Base-by-base conservation (phyloP, 176 grass and related monocot species). In the Phoenix dactylifera region DNA sequence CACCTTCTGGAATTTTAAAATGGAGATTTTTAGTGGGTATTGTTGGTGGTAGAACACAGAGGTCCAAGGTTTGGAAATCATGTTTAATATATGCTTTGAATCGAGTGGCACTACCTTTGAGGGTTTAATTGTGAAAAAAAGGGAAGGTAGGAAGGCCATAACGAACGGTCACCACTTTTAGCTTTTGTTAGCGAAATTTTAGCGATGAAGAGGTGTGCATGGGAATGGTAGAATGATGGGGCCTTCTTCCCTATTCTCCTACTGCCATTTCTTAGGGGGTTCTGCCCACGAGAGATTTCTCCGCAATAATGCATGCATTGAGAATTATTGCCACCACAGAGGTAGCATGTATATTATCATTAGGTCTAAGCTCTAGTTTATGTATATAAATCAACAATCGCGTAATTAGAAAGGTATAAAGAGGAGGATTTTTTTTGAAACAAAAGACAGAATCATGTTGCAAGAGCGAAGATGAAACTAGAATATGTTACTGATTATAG, bases 61-160 rank as follows among this genome's bases (percentile, higher is more conserved):
- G 60, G 35, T 77, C 73, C 73, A 80, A 79, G 68, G 55, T 75
- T 79, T 62, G 19, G 65, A 70, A 79, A 80, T 91, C 79, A 80
- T 68, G 66, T 65, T 83, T 62, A 74, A 91, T 76, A 87, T 76
- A 87, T 87, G 83, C 60, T 77, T 51, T 67, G 73, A 80, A 79
- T 76, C 79, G 74, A 67, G 18, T 71, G 76, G 87, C 83, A 72
- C 80, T 77, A 75, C 28, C 71, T 60, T 89, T 72, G 58, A 81
- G 63, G 73, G 58, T 59, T 68, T 32, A 80, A 23, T 77, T 73
- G 87, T 83, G 68, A 81, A 57, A 80, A 32, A 70, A 80, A 52
- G 17, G 39, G 62, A 77, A 74, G 64, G 60, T 68, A 74, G 54
- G 54, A 79, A 77, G 70, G 65, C 60, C 67, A 51, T 63, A 50